Evolutionary conservation across 2,329 filamentous ascomycete genomes (phyloP), one percentile per base, ranked within the genome.

Genomic region (Ophiostoma montium): DNA sequence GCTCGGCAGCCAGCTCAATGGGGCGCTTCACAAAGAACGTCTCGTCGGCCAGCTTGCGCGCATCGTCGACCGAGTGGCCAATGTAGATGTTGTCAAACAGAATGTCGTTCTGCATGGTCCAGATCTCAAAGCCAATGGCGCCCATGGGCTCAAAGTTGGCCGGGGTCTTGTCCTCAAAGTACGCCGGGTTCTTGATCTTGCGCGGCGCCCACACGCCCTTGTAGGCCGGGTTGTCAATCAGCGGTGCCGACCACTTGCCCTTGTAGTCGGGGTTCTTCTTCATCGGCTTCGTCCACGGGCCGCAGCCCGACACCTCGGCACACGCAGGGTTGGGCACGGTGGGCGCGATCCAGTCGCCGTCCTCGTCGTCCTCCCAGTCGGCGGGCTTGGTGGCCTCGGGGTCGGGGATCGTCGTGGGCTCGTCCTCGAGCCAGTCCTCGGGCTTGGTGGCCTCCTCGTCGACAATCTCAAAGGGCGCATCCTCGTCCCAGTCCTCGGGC

Each of bases 81-180:
- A 98, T 88, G 79, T 96, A 98, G 75, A 98, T 94, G 82, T 98
- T 98, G 80, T 96, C 87, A 62, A 98, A 96, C 61, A 95, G 83
- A 60, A 98, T 96, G 64, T 95, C 85, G 67, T 82, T 94, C 72
- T 95, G 90, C 92, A 98, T 98, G 61, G 92, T 96, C 92, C 92
- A 98, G 71, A 98, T 90, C 70, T 98, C 92, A 63, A 96, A 96
- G 60, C 92, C 92, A 70, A 96, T 89, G 72, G 87, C 90, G 63
- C 92, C 92, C 67, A 98, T 96, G 58, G 92, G 89, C 76, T 98
- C 92, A 63, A 98, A 86, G 79, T 95, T 92, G 66, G 92, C 74
- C 47, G 92, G 92, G 54, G 78, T 85, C 82, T 95, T 95, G 77
- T 96, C 92, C 78, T 98, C 89, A 59, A 81, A 98, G 78, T 82